Base-by-base conservation (phyloP, 495 filamentous ascomycete species). In the Aspergillus cavernicola region DNA sequence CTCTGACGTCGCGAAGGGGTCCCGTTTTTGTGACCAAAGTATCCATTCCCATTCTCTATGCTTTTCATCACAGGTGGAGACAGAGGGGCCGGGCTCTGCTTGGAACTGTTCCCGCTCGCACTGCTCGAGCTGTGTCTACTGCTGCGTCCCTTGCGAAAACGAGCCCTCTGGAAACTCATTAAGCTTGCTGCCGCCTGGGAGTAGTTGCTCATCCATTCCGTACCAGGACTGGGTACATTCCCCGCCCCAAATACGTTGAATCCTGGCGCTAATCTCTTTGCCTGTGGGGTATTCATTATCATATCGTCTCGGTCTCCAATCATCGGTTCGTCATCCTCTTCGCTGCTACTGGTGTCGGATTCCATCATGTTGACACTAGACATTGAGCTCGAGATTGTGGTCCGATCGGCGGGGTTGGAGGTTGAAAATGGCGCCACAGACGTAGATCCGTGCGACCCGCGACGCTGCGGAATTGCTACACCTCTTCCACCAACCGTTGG, bases 311-410 rank as follows among this genome's bases (percentile, higher is more conserved):
- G 83, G 55, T 95, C 89, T 42, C 86, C 79, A 22, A 78, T 89
- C 84, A 93, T 91, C 5, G 80, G 70, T 59, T 90, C 89, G 52
- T 90, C 88, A 13, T 88, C 85, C 42, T 86, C 88, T 46, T 81
- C 84, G 44, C 84, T 89, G 50, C 75, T 79, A 31, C 85, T 87
- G n/a, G 85, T 86, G 50, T 92, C 89, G 0, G 85, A 88, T 19
- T 81, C 81, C 53, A 91, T 71, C 76, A 92, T 88, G 59, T 86
- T 88, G 20, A 90, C 80, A 61, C 89, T 95, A 0, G 90, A 89
- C 9, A 95, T 70, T 1, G 89, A 96, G 67, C 88, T 89, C n/a
- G 89, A 91, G 31, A 91, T 80, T 3, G 80, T 78, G 48, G 82
- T 82, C 38, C 82, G 83, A 51, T 93, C 89, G n/a, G 80, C 72